A percentile compares a stretch with the other conserved stretches of the same genome.
phyloP scores from a whole-genome alignment of 2,329 filamentous ascomycete genomes.

The Fusarium goolgardi region DNA sequence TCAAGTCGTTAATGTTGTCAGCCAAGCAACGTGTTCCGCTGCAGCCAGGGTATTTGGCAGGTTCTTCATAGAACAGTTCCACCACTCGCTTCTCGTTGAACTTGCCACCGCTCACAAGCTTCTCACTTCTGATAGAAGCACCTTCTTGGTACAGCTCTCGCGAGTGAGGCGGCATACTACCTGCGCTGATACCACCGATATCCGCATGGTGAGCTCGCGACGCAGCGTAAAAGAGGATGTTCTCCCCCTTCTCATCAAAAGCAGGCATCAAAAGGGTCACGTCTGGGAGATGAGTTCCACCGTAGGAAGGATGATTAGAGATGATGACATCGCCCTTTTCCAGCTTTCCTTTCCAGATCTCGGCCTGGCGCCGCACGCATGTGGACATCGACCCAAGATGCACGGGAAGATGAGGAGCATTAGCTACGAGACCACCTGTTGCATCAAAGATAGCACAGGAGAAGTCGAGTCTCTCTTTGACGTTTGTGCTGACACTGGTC shows the following conservation, averaged over 20 bases:
- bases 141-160: conserved; percentile 72
- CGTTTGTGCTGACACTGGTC: conserved; percentile 82
- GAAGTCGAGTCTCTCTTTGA: conserved; percentile 85
- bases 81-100: conserved; percentile 83
- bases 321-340: conserved; percentile 84
- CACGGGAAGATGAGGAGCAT: conserved; percentile 82
- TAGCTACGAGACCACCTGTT: conserved; percentile 79
- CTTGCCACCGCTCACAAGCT: conserved; percentile 79
- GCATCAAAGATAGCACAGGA: conserved; percentile 84
- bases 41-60: conserved; percentile 79
- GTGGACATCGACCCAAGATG: conserved; percentile 87
- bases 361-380: conserved; percentile 79
- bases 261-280: conserved; percentile 85
- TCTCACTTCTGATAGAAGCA: conserved; percentile 71
- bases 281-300: conserved; percentile 84
- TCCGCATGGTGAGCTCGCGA: conserved; percentile 87
- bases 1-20: conserved; percentile 85
- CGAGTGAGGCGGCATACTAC: conserved; percentile 83
- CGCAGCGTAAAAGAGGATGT: conserved; percentile 85
- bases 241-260: conserved; percentile 71
- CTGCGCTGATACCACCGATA: conserved; percentile 83
- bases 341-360: conserved; percentile 82
- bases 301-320: conserved; percentile 85
- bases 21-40: conserved; percentile 81
- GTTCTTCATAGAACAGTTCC: conserved; percentile 77